Evolutionary conservation across 306 rosid genomes (phyloP).

Genomic region (Boehmeria nivea): DNA sequence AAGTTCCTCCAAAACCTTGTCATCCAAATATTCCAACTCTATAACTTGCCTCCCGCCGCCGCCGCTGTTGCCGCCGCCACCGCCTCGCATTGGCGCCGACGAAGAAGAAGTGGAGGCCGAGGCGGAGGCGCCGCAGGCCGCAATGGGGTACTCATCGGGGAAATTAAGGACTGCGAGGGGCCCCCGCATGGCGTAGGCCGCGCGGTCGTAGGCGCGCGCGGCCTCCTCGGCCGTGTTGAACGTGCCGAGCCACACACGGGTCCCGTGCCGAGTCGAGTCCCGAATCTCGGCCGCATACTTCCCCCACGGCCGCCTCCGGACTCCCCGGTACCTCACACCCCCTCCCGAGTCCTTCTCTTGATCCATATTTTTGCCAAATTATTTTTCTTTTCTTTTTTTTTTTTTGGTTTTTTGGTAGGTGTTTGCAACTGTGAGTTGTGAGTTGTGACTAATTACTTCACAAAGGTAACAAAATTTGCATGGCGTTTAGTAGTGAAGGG

Average conservation of each 20-base stretch:
- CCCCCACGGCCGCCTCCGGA: slow-evolving; percentile 82
- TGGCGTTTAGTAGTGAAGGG: slow-evolving; percentile 18
- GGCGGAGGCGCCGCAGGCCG: background rate
- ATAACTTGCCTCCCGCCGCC: slow-evolving; percentile 44
- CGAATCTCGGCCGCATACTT: slow-evolving; percentile 93
- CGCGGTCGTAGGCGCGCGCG: slow-evolving; percentile 83
- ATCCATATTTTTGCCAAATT: slow-evolving; percentile 27
- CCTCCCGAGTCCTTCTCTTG: slow-evolving; percentile 22
- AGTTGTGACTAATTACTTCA: background rate
- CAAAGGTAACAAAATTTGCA: slow-evolving; percentile 18
- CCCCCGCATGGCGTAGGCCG: slow-evolving; percentile 87
- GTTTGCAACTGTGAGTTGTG: too few species aligned
- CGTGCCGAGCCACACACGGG: slow-evolving; percentile 81
- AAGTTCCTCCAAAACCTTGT: slow-evolving; percentile 75
- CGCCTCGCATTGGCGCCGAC: background rate
- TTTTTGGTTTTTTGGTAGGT: too few species aligned
- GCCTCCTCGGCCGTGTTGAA: slow-evolving; percentile 92
- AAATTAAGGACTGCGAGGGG: slow-evolving; percentile 74
- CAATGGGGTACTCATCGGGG: slow-evolving; percentile 66
- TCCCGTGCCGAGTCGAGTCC: slow-evolving; percentile 59
- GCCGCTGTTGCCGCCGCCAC: background rate
- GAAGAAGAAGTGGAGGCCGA: slow-evolving; percentile 24
- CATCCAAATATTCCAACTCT: slow-evolving; percentile 72
- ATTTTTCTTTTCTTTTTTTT: slow-evolving; percentile 21
- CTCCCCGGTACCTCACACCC: slow-evolving; percentile 59